Evolutionary conservation across 345 rosid genomes (phyloP).

Genomic region (Rhodomyrtus tomentosa): DNA sequence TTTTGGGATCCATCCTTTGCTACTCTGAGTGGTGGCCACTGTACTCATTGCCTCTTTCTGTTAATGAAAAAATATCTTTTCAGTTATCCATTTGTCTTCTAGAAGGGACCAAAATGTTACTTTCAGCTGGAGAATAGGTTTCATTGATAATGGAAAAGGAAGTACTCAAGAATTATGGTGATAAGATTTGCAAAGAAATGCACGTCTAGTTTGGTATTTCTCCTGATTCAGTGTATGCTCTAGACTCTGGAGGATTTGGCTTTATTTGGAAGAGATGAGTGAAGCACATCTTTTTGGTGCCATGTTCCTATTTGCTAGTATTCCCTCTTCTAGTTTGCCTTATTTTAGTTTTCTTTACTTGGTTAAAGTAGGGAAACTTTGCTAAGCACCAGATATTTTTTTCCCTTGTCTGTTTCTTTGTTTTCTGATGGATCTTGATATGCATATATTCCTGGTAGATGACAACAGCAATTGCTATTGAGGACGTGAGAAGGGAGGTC

Average conservation of each 20-base stretch:
- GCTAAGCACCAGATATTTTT: neutral
- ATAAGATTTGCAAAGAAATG: neutral
- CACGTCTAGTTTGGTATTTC: neutral
- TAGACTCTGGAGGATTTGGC: neutral
- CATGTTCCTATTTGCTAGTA: neutral
- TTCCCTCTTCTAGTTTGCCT: neutral
- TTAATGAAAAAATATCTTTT: neutral
- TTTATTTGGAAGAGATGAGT: neutral
- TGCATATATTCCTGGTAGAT: constrained; percentile 28
- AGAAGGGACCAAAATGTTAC: neutral
- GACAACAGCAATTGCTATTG: constrained; percentile 95
- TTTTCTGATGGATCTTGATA: neutral
- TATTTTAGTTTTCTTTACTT: neutral
- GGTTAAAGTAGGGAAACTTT: neutral
- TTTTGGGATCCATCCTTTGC: neutral
- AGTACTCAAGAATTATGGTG: neutral
- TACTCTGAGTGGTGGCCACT: neutral
- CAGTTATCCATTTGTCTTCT: neutral
- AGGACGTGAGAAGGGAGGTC: constrained; percentile 98
- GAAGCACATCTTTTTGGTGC: neutral
- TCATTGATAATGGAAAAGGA: neutral
- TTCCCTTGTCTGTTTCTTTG: neutral
- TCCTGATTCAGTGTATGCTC: neutral
- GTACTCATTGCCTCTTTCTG: neutral
- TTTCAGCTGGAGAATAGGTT: neutral